These are phyloP conservation scores for Trichoderma semiorbis DNA, from an alignment of 2,329 filamentous ascomycete genomes.

Conservation along the genomic window DNA sequence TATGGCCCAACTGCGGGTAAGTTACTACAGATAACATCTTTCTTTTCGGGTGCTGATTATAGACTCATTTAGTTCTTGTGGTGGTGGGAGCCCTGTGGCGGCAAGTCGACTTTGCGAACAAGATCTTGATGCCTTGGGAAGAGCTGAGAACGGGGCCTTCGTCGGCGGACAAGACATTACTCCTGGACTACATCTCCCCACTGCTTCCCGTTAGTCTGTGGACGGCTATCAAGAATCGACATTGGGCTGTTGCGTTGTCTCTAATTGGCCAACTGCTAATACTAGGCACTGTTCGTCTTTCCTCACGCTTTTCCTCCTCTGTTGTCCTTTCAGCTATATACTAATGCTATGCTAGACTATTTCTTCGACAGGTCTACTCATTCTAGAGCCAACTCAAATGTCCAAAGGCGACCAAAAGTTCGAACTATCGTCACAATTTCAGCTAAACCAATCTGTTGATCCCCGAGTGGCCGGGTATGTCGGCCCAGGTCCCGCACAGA, in stretches of 20 bases:
- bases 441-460: neutral
- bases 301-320: neutral
- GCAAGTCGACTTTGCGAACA: constrained; percentile 6
- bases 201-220: constrained; percentile 2
- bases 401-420: neutral
- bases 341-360: neutral
- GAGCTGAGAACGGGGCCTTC: neutral
- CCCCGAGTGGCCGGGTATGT: neutral
- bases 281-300: constrained; percentile 2
- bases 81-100: constrained; percentile 8
- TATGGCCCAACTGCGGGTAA: constrained; percentile 13
- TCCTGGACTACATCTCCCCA: constrained; percentile 14
- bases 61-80: neutral
- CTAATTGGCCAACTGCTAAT: neutral
- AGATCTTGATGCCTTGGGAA: constrained; percentile 5
- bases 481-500: constrained; percentile 1
- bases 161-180: constrained; percentile 7
- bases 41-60: neutral
- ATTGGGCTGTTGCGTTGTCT: neutral
- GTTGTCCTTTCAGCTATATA: neutral
- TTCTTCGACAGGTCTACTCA: constrained; percentile 3
- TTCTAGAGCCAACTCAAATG: constrained; percentile 3
- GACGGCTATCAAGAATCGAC: constrained; percentile 8
- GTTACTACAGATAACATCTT: neutral
- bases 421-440: neutral